phyloP scores from a whole-genome alignment of 1,284 basidiomycete genomes.

The Puccinia horiana region DNA sequence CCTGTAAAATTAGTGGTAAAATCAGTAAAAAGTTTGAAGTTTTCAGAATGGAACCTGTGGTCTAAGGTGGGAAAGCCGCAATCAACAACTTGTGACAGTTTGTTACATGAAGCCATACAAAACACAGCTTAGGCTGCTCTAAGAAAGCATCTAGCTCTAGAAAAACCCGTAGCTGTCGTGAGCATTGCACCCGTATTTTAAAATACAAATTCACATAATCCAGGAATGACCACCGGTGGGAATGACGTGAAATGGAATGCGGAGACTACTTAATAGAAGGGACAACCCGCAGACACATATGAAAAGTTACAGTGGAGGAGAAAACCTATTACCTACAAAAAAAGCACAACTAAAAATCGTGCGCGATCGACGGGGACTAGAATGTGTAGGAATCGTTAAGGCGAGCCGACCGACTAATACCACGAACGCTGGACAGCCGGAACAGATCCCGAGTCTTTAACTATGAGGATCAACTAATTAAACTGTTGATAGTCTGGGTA shows the following conservation, averaged over 20 bases:
- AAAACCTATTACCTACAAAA: neutral
- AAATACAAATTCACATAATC: neutral
- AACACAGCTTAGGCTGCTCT: neutral
- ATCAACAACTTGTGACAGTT: neutral
- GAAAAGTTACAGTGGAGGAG: neutral
- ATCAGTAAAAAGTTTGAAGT: neutral
- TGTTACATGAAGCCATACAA: neutral
- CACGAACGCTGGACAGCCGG: neutral
- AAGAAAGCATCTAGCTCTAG: neutral
- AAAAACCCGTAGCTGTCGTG: neutral
- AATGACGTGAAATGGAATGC: neutral
- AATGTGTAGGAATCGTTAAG: neutral
- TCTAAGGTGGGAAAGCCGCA: neutral
- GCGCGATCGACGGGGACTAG: neutral
- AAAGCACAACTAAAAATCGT: neutral
- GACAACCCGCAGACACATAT: too few relatives aligned
- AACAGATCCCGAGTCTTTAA: neutral
- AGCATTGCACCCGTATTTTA: neutral
- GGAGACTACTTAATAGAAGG: neutral
- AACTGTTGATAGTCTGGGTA: slow-evolving; percentile 1
- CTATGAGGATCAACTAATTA: neutral
- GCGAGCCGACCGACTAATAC: neutral
- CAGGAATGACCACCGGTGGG: too few relatives aligned
- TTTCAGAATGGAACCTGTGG: neutral
- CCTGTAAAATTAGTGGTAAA: neutral